Evolutionary conservation across 805 yeast species (phyloP).

Genomic region (Metschnikowia drakensbergensis): DNA sequence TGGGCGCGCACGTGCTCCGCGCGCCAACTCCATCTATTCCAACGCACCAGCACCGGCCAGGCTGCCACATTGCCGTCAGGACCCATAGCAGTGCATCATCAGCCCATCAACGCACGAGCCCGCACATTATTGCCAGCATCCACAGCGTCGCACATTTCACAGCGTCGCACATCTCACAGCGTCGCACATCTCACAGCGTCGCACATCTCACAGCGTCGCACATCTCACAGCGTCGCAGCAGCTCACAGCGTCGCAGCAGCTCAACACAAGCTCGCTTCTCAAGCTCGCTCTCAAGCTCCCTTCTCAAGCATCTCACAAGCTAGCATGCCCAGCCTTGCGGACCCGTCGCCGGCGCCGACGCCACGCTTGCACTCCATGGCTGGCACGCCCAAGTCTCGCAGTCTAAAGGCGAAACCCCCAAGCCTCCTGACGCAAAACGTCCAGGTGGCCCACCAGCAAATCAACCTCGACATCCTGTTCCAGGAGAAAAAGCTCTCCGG

Average conservation of each 20-base stretch:
- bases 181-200: neutral
- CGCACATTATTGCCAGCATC: too few species aligned
- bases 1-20: neutral
- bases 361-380: slow-evolving; percentile 12
- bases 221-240: neutral
- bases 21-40: neutral
- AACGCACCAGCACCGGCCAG: neutral
- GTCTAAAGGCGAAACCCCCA: slow-evolving; percentile 7
- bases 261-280: slow-evolving; percentile 4
- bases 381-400: slow-evolving; percentile 15
- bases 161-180: too few species aligned
- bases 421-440: slow-evolving; percentile 44
- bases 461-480: slow-evolving; percentile 75
- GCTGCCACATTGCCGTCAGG: too few species aligned
- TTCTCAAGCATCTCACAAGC: neutral
- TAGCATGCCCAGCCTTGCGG: slow-evolving; percentile 1
- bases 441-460: slow-evolving; percentile 80
- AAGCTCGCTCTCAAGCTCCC: neutral
- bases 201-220: neutral
- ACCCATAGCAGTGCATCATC: too few species aligned
- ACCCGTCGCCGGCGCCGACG: slow-evolving; percentile 17
- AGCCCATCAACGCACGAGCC: too few species aligned
- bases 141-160: too few species aligned
- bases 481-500: slow-evolving; percentile 59
- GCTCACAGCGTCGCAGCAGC: neutral